These are phyloP conservation scores for Posidonia oceanica DNA, from an alignment of 116 monocot species.

Conservation along the genomic window DNA sequence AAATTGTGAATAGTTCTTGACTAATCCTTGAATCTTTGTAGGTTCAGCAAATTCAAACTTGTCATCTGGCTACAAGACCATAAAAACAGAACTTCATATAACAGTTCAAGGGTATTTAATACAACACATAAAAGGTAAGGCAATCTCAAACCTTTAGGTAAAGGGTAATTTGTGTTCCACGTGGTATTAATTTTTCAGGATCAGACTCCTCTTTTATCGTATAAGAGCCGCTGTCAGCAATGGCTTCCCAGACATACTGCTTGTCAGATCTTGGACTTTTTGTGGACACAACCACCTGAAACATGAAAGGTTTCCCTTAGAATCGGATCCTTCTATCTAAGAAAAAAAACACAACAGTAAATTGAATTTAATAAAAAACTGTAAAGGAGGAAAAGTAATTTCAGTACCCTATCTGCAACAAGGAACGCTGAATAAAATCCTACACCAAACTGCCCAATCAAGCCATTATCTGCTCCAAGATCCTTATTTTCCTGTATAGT, in stretches of 20 bases:
- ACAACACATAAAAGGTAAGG: neutral
- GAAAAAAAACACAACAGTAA: neutral
- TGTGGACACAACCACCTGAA: slow-evolving; percentile 86
- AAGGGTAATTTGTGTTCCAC: slow-evolving; percentile 90
- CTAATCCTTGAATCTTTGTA: slow-evolving; percentile 61
- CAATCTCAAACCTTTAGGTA: slow-evolving; percentile 54
- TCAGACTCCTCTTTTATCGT: slow-evolving; percentile 78
- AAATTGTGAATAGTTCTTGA: slow-evolving; percentile 99
- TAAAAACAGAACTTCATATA: neutral
- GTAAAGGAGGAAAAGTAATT: neutral
- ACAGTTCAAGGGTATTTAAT: neutral
- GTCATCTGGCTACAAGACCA: slow-evolving; percentile 58
- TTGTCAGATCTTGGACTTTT: slow-evolving; percentile 93
- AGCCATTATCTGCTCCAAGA: slow-evolving; percentile 73
- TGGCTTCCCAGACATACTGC: slow-evolving; percentile 97
- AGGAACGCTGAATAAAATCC: slow-evolving; percentile 99
- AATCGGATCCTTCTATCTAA: neutral
- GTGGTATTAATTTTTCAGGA: slow-evolving; percentile 63
- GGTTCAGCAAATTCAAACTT: slow-evolving; percentile 92
- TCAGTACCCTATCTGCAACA: slow-evolving; percentile 75
- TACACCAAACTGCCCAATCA: slow-evolving; percentile 99
- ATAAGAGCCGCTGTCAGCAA: slow-evolving; percentile 77
- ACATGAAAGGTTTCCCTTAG: neutral
- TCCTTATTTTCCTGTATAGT: slow-evolving; percentile 78
- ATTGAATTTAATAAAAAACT: neutral